A percentile compares a stretch with the other conserved stretches of the same genome.
Evolutionary conservation across 495 filamentous ascomycete species (phyloP).

Genomic region (Amniculicola lignicola): DNA sequence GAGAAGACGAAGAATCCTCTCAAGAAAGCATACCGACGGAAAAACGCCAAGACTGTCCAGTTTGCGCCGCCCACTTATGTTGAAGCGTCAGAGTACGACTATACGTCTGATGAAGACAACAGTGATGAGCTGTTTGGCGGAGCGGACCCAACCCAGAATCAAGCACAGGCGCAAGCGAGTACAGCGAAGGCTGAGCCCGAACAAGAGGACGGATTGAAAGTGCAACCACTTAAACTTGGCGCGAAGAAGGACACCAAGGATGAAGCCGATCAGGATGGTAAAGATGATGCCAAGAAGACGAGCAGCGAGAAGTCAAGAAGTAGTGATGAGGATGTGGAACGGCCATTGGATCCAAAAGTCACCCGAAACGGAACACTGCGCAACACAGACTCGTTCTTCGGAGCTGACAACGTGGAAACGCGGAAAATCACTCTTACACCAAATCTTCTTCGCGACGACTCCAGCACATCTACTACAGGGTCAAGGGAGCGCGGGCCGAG

Average conservation of each 20-base stretch:
- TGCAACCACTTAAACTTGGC: conserved; percentile 35
- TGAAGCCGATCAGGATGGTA: conserved; percentile 18
- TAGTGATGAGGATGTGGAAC: conserved; percentile 66
- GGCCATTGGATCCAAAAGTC: conserved; percentile 38
- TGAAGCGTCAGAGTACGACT: conserved; percentile 87
- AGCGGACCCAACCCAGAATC: conserved; percentile 42
- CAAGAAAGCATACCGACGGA: conserved; percentile 82
- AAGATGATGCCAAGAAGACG: conserved; percentile 14
- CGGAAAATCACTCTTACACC: conserved; percentile 97
- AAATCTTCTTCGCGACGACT: conserved; percentile 86
- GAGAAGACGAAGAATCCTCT: conserved; percentile 87
- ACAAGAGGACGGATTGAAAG: conserved; percentile 31
- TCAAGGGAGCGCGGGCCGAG: conserved; percentile 58
- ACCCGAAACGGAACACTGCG: conserved; percentile 81
- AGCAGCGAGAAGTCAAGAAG: conserved; percentile 34
- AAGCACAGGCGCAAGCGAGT: conserved; percentile 36
- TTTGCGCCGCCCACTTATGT: conserved; percentile 85
- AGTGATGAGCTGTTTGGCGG: conserved; percentile 53
- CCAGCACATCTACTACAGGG: conserved; percentile 51
- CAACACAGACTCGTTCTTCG: conserved; percentile 94
- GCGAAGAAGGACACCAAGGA: conserved; percentile 24
- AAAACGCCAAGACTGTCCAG: conserved; percentile 83
- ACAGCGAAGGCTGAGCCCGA: conserved; percentile 29
- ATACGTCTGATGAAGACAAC: conserved; percentile 77
- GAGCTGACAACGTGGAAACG: conserved; percentile 89